Evolutionary conservation across 179 eudicot species (phyloP).

Genomic region (Vitellaria paradoxa): DNA sequence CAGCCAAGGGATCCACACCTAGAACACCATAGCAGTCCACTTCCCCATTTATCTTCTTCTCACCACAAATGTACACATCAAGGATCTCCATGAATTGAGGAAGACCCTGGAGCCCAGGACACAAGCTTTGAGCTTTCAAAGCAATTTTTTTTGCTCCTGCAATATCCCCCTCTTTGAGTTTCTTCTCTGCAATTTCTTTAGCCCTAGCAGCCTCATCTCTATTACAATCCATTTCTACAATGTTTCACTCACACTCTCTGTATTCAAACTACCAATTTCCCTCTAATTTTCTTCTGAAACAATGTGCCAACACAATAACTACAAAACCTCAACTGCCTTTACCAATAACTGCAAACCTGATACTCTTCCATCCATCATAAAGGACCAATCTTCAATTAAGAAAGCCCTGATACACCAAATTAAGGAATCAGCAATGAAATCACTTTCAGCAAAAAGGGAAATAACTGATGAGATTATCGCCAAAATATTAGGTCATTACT

Average conservation of each 20-base stretch:
- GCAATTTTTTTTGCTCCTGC: constrained; percentile 65
- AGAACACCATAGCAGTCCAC: constrained; percentile 65
- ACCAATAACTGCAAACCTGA: no score
- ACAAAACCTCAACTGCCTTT: no score
- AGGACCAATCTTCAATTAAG: no score
- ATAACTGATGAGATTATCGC: no score
- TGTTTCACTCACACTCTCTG: neutral
- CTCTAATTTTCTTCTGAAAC: no score
- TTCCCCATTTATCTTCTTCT: constrained; percentile 48
- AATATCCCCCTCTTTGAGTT: constrained; percentile 49
- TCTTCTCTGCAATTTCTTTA: constrained; percentile 63
- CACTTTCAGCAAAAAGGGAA: no score
- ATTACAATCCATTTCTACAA: constrained; percentile 63
- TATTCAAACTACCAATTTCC: neutral
- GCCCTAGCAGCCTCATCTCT: constrained; percentile 75
- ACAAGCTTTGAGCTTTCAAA: constrained; percentile 55
- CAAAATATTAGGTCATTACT: no score
- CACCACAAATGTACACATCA: constrained; percentile 51
- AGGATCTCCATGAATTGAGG: constrained; percentile 58
- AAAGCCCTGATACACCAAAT: no score
- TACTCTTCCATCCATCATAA: no score
- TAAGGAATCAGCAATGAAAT: no score
- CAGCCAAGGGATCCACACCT: constrained; percentile 42
- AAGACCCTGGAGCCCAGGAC: constrained; percentile 66
- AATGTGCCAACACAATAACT: no score